Evolutionary conservation across 805 yeast species (phyloP).

Genomic region (Lipomyces kockii): DNA sequence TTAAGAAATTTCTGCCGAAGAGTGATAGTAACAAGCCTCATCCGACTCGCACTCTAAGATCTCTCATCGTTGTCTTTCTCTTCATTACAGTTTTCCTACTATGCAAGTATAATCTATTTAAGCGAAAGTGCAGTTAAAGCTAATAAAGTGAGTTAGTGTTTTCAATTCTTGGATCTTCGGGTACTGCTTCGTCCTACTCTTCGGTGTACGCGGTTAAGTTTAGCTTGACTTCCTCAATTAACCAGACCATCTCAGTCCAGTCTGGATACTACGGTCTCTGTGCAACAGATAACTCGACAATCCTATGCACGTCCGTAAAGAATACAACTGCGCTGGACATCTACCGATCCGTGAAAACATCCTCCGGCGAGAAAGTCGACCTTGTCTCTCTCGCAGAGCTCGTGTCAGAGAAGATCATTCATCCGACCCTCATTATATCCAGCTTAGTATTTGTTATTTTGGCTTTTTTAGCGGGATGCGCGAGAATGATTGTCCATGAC

Average conservation of each 20-base stretch:
- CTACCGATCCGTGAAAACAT: slow-evolving; percentile 10
- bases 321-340: slow-evolving; percentile 15
- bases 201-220: slow-evolving; percentile 30
- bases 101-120: slow-evolving; percentile 13
- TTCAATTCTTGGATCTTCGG: slow-evolving; percentile 30
- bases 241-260: slow-evolving; percentile 17
- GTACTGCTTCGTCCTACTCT: slow-evolving; percentile 25
- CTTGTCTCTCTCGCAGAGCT: slow-evolving; percentile 26
- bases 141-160: neutral
- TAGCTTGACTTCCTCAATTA: slow-evolving; percentile 6
- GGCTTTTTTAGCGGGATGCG: slow-evolving; percentile 34
- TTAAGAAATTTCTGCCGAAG: neutral
- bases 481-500: neutral
- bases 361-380: slow-evolving; percentile 27
- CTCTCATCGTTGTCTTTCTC: slow-evolving; percentile 13
- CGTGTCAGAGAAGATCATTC: slow-evolving; percentile 43
- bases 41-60: slow-evolving; percentile 16
- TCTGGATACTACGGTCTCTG: slow-evolving; percentile 35
- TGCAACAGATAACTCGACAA: slow-evolving; percentile 10
- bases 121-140: neutral
- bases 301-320: slow-evolving; percentile 5
- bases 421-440: slow-evolving; percentile 50
- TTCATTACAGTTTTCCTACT: slow-evolving; percentile 27
- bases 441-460: slow-evolving; percentile 45
- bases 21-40: neutral